Evolutionary conservation across 805 yeast genomes (phyloP), one percentile per base, ranked within the genome.

Genomic region (Pichia occidentalis): DNA sequence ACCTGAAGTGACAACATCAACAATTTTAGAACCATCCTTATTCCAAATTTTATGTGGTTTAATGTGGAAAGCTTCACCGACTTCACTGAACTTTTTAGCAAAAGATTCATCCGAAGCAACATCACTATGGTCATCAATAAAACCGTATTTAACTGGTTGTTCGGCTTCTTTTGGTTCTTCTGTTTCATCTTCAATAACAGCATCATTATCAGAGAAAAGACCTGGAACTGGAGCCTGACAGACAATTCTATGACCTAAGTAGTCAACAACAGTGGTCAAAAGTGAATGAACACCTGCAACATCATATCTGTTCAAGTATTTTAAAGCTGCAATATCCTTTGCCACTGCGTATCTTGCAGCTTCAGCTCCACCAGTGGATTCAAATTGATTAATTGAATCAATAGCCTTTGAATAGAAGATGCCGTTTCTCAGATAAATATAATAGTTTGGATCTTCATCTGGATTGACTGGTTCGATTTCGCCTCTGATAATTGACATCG

Each of bases 161-260:
- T 54, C 51, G n/a, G 56, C 58, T 34, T 64, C 70, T 3, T 44
- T 32, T 13, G 56, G 58, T 34, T 64, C 70, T 3, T 44, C 32
- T 26, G 59, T 68, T 5, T 44, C 32, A 32, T 55, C 62, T 20
- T 63, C 66, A 21, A 65, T 63, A 26, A 62, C 71, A 28, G 60
- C 65, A 33, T 68, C 68, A 27, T 60, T 64, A 20, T 40, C 32
- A 54, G 56, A 21, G 59, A 83, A 80, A 40, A 83, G 75, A 43
- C 97, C 97, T 12, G 98, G 98, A 30, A 90, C 95, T 10, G 96
- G 95, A 11, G 95, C 85, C 65, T 90, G 97, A 58, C 95, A 85
- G 26, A 90, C 71, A 25, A 90, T 68, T 59, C 97, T 75, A 52
- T 77, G 80, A 44, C 97, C 98, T 54, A 84, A 77, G 63, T 75